These are phyloP conservation scores for Nicotiana noctiflora DNA, from an alignment of 257 asterid species.

Conservation along the genomic window DNA sequence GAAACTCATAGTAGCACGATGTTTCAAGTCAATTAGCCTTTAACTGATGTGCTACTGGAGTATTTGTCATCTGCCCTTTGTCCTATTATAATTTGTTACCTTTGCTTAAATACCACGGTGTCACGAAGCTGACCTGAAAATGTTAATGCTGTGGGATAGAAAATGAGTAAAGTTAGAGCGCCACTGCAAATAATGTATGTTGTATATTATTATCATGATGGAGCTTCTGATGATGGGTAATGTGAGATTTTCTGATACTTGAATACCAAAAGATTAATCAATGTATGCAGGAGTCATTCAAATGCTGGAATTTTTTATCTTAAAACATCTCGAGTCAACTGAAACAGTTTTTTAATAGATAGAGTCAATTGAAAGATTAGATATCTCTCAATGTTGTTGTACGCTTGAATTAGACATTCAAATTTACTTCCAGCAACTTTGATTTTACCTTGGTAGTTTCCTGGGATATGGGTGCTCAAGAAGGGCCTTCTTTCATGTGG, in stretches of 20 bases:
- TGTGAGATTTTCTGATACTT: background rate
- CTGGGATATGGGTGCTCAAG: background rate
- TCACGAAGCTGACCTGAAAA: background rate
- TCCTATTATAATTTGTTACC: background rate
- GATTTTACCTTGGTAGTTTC: background rate
- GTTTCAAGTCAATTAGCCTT: background rate
- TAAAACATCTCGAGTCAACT: background rate
- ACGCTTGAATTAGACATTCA: background rate
- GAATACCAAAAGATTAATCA: background rate
- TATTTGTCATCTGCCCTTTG: background rate
- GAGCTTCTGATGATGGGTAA: background rate
- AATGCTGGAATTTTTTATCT: background rate
- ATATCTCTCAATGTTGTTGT: background rate
- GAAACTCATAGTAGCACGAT: background rate
- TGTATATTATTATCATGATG: background rate
- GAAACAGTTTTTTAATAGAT: background rate
- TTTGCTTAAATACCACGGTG: background rate
- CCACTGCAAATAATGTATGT: background rate
- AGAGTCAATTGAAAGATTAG: background rate
- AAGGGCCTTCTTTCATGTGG: background rate
- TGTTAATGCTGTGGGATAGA: background rate
- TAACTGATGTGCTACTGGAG: no score
- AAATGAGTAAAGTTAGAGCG: background rate
- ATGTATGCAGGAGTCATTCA: background rate
- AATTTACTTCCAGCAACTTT: background rate